These are phyloP conservation scores for Setaria italica DNA, from an alignment of 202 grass and related monocot genomes.

Conservation along the genomic window DNA sequence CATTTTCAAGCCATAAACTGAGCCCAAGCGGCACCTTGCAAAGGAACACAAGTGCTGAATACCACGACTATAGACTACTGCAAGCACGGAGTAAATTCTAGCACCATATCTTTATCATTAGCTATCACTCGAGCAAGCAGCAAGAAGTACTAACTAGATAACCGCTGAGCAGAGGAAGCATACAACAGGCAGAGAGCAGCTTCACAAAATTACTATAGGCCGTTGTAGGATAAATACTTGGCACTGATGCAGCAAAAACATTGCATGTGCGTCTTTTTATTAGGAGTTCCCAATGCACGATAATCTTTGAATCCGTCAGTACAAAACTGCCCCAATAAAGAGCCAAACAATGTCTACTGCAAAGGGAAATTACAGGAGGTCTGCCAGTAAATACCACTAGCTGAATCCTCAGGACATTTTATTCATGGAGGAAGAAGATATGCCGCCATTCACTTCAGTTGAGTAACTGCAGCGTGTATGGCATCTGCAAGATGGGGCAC, in stretches of 20 bases:
- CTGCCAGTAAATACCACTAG: constrained; percentile 31
- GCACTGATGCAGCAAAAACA: constrained; percentile 13
- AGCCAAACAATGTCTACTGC: constrained; percentile 31
- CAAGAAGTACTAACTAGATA: not conserved
- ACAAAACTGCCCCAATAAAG: constrained; percentile 48
- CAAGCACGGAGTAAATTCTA: not conserved
- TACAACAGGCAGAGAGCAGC: not conserved
- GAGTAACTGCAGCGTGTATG: constrained; percentile 83
- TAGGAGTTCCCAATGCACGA: constrained; percentile 14
- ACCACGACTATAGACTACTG: not conserved
- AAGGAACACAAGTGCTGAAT: not conserved
- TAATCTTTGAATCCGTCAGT: constrained; percentile 32
- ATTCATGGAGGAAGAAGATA: constrained; percentile 7
- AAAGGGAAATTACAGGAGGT: constrained; percentile 39
- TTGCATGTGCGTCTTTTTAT: constrained; percentile 36
- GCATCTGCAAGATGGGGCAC: constrained; percentile 82
- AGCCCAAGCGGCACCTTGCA: not conserved
- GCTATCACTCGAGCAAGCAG: not conserved
- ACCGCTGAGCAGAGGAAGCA: not conserved
- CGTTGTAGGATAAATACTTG: constrained; percentile 9
- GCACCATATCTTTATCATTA: not conserved
- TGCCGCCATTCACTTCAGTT: constrained; percentile 57
- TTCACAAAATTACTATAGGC: not conserved
- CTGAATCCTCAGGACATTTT: constrained; percentile 33
- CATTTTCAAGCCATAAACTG: not conserved